Percentiles rank a stretch among this genome's conserved stretches.
Evolutionary conservation across 441 rosid species (phyloP).

Genomic region (Jatropha podagrica): DNA sequence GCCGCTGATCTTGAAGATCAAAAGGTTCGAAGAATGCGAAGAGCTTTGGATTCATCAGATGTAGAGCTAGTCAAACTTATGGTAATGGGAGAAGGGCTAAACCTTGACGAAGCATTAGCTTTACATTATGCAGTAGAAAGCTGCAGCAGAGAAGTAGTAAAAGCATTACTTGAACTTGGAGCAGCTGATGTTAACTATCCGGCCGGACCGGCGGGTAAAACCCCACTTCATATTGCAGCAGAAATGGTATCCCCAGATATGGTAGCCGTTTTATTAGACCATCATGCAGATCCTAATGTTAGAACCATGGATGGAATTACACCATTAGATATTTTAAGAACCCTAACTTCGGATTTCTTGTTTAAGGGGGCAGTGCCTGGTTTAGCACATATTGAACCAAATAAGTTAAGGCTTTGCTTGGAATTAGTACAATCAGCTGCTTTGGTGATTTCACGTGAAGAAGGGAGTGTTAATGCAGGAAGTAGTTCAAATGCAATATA

Average conservation of each 20-base stretch:
- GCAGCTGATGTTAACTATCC: conserved; percentile 96
- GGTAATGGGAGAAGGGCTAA: conserved; percentile 99
- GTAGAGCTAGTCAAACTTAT: conserved; percentile 94
- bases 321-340: conserved; percentile 85
- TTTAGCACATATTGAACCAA: conserved; percentile 86
- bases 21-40: conserved; percentile 85
- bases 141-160: conserved; percentile 95
- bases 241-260: conserved; percentile 99
- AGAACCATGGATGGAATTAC: conserved; percentile 89
- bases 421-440: conserved; percentile 99
- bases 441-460: conserved; percentile 90
- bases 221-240: conserved; percentile 91
- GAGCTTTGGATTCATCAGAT: conserved; percentile 93
- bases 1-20: conserved; percentile 92
- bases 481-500: conserved; percentile 47
- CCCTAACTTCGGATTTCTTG: conserved; percentile 97
- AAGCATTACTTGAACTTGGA: conserved; percentile 93
- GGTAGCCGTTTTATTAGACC: conserved; percentile 96
- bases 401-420: conserved; percentile 90
- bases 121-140: conserved; percentile 93
- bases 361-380: conserved; percentile 99
- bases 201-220: conserved; percentile 84
- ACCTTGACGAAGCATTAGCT: conserved; percentile 89
- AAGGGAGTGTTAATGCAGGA: conserved; percentile 49
- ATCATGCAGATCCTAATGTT: conserved; percentile 95